A percentile compares a stretch with the other conserved stretches of the same genome.
Conservation (phyloP, 768 basidiomycete genomes). For the Trametes maxima region DNA sequence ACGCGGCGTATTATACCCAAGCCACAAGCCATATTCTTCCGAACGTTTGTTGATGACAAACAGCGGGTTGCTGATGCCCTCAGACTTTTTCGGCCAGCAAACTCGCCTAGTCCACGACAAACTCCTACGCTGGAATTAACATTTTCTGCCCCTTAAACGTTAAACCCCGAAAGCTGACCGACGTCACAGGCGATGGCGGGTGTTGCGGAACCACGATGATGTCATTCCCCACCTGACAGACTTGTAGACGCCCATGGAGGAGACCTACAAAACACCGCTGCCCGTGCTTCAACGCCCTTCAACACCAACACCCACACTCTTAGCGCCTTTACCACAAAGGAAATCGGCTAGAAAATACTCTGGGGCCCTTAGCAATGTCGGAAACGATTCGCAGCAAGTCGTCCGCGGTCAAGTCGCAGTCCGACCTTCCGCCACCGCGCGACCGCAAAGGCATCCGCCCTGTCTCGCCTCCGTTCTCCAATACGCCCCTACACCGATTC, state of each 20-base stretch:
- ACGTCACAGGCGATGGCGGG: too few relatives aligned
- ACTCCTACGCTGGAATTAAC: background rate
- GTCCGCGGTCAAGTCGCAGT: conserved; percentile 23
- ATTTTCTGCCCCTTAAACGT: too few relatives aligned
- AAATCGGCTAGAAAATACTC: background rate
- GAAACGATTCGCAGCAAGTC: conserved; percentile 13
- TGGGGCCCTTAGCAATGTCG: conserved; percentile 8
- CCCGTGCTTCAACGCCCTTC: background rate
- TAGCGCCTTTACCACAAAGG: background rate
- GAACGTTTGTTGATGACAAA: too few relatives aligned
- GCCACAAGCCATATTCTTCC: too few relatives aligned
- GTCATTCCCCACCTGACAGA: background rate
- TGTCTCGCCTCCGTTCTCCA: conserved; percentile 49
- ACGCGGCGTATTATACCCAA: too few relatives aligned
- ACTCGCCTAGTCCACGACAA: too few relatives aligned
- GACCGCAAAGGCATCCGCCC: conserved; percentile 32
- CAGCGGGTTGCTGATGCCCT: too few relatives aligned
- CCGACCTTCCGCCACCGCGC: conserved; percentile 34
- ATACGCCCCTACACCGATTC: conserved; percentile 48
- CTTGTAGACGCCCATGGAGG: background rate
- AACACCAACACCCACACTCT: background rate
- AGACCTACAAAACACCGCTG: background rate
- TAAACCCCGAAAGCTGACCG: too few relatives aligned
- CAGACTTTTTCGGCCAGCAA: too few relatives aligned
- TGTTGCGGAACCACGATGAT: background rate